Percentiles rank a stretch among this genome's conserved stretches.
phyloP scores from a whole-genome alignment of 306 rosid species.

The Medicago arabica region DNA sequence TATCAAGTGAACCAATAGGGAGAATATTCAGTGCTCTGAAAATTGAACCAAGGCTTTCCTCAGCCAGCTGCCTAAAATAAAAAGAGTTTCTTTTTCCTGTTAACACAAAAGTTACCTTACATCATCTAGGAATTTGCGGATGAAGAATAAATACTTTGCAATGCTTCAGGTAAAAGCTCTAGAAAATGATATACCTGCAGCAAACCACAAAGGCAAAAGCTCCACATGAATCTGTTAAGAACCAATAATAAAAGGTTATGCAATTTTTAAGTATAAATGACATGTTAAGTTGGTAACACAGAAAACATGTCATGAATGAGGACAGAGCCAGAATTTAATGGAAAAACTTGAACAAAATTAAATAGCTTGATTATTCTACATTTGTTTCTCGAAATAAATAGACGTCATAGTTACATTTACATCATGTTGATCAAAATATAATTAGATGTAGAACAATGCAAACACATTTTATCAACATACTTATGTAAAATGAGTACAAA shows the following conservation, averaged over 20 bases:
- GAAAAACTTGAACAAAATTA: background rate
- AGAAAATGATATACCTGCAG: slow-evolving; percentile 65
- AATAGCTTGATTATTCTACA: background rate
- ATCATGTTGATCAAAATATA: background rate
- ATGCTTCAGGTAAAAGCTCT: slow-evolving; percentile 38
- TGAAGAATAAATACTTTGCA: slow-evolving; percentile 44
- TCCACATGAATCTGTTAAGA: slow-evolving; percentile 65
- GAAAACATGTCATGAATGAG: background rate
- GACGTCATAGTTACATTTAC: background rate
- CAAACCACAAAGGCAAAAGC: slow-evolving; percentile 85
- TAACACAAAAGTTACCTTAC: slow-evolving; percentile 46
- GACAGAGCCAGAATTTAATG: background rate
- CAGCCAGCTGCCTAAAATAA: slow-evolving; percentile 65
- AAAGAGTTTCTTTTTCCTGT: slow-evolving; percentile 71
- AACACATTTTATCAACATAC: background rate
- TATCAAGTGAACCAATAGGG: slow-evolving; percentile 44
- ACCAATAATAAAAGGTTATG: slow-evolving; percentile 37
- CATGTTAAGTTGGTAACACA: slow-evolving; percentile 31
- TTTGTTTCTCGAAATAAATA: background rate
- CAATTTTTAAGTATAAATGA: slow-evolving; percentile 20
- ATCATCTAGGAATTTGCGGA: slow-evolving; percentile 44
- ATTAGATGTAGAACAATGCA: background rate
- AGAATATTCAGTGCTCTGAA: slow-evolving; percentile 52
- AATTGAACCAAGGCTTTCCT: slow-evolving; percentile 72
- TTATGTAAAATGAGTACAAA: background rate